phyloP scores from a whole-genome alignment of 495 filamentous ascomycete species.

The Trichoderma reesei region DNA sequence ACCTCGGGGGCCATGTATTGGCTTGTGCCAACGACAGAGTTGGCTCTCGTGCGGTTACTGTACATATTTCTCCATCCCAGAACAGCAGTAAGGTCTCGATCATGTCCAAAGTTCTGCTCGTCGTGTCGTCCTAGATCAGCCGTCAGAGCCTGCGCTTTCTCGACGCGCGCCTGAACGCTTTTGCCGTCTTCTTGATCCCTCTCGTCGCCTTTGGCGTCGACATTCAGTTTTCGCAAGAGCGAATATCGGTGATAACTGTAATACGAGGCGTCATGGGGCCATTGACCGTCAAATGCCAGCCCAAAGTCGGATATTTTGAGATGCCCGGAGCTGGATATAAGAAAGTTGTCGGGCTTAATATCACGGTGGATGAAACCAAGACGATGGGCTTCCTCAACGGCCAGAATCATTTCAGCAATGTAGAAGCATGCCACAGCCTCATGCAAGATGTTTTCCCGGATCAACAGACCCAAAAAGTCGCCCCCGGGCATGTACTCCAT shows the following conservation, averaged over 20 bases:
- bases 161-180: slow-evolving; percentile 26
- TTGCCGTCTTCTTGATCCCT: slow-evolving; percentile 54
- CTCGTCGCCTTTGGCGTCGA: slow-evolving; percentile 64
- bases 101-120: slow-evolving; percentile 15
- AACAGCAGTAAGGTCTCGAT: slow-evolving; percentile 37
- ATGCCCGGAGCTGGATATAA: slow-evolving; percentile 79
- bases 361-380: slow-evolving; percentile 88
- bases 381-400: slow-evolving; percentile 83
- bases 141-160: slow-evolving; percentile 28
- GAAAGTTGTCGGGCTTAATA: slow-evolving; percentile 94
- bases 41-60: slow-evolving; percentile 62
- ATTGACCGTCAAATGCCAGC: slow-evolving; percentile 87
- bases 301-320: slow-evolving; percentile 95
- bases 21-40: slow-evolving; percentile 87
- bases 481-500: slow-evolving; percentile 98
- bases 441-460: slow-evolving; percentile 68
- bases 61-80: slow-evolving; percentile 70
- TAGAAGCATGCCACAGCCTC: slow-evolving; percentile 78
- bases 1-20: slow-evolving; percentile 98
- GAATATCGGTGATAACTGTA: slow-evolving; percentile 73
- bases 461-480: slow-evolving; percentile 78
- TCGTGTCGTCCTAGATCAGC: slow-evolving; percentile 43
- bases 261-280: slow-evolving; percentile 81
- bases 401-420: slow-evolving; percentile 88
- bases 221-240: slow-evolving; percentile 63